phyloP scores from a whole-genome alignment of 805 yeast species.

The Myxozyma geophila region DNA sequence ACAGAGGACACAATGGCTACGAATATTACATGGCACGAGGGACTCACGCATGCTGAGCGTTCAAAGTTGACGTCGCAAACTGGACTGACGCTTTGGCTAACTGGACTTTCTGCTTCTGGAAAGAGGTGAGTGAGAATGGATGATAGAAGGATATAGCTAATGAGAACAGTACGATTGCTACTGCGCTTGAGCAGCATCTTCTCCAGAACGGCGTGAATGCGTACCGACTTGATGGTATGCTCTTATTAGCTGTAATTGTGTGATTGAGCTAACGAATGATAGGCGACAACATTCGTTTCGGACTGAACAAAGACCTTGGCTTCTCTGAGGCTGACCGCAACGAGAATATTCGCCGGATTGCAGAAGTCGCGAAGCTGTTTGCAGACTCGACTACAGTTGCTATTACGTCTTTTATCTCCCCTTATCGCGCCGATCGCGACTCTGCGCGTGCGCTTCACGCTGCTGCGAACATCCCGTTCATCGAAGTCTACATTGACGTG shows the following conservation, averaged over 20 bases:
- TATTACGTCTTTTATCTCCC: conserved; percentile 90
- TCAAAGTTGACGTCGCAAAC: conserved; percentile 69
- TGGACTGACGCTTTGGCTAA: conserved; percentile 93
- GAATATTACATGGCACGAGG: conserved; percentile 95
- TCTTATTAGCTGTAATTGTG: conserved; percentile 41
- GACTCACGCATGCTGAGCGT: conserved; percentile 83
- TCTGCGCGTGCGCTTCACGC: conserved; percentile 85
- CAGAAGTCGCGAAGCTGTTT: conserved; percentile 91
- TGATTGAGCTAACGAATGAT: neutral
- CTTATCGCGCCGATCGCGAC: conserved; percentile 82
- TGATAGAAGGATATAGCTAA: too few species aligned
- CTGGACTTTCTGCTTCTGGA: conserved; percentile 95
- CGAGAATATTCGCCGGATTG: conserved; percentile 92
- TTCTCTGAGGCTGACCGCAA: conserved; percentile 89
- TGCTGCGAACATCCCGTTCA: conserved; percentile 74
- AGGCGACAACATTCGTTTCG: conserved; percentile 86
- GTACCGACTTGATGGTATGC: conserved; percentile 78
- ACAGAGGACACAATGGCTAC: conserved; percentile 69
- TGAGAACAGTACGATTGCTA: conserved; percentile 72
- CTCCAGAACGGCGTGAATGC: conserved; percentile 71
- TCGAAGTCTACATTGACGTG: conserved; percentile 91
- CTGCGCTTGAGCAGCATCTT: conserved; percentile 85
- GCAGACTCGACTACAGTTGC: conserved; percentile 91
- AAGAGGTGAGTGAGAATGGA: conserved; percentile 50
- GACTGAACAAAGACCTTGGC: conserved; percentile 92